A percentile compares a stretch with the other conserved stretches of the same genome.
These are phyloP conservation scores for Penicillium sp. DNA, from an alignment of 2,329 filamentous ascomycete species.

Conservation along the genomic window DNA sequence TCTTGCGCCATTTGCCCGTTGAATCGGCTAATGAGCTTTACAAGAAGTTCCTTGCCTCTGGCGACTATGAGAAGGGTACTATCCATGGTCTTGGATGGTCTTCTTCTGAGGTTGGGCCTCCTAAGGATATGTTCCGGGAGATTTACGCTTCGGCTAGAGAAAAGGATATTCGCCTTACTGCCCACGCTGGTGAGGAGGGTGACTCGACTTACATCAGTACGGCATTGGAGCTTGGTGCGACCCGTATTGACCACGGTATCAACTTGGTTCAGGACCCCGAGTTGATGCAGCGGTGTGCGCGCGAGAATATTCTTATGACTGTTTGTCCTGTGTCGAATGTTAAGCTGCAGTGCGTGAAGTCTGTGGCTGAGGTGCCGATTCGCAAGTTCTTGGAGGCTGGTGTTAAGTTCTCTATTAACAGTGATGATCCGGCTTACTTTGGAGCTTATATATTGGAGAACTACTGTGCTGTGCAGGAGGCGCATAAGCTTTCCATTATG, in stretches of 20 bases:
- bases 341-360: slow-evolving; percentile 56
- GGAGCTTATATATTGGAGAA: slow-evolving; percentile 74
- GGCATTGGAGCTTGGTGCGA: slow-evolving; percentile 64
- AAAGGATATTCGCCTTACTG: slow-evolving; percentile 62
- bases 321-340: slow-evolving; percentile 76
- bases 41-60: slow-evolving; percentile 39
- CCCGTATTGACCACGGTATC: slow-evolving; percentile 75
- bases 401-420: slow-evolving; percentile 71
- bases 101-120: slow-evolving; percentile 59
- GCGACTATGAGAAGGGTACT: slow-evolving; percentile 50
- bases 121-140: slow-evolving; percentile 60
- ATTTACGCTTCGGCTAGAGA: slow-evolving; percentile 58
- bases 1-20: slow-evolving; percentile 68
- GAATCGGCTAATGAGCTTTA: slow-evolving; percentile 51
- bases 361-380: slow-evolving; percentile 60
- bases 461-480: slow-evolving; percentile 73
- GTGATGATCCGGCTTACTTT: slow-evolving; percentile 75
- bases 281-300: slow-evolving; percentile 60
- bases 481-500: slow-evolving; percentile 60
- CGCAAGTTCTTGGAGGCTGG: slow-evolving; percentile 62
- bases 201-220: slow-evolving; percentile 64
- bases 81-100: slow-evolving; percentile 68
- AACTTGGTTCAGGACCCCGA: slow-evolving; percentile 60
- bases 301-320: slow-evolving; percentile 62
- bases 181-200: slow-evolving; percentile 76